Evolutionary conservation across 1,284 basidiomycete genomes (phyloP).

Genomic region (Sporisorium iseilematis-ciliati): DNA sequence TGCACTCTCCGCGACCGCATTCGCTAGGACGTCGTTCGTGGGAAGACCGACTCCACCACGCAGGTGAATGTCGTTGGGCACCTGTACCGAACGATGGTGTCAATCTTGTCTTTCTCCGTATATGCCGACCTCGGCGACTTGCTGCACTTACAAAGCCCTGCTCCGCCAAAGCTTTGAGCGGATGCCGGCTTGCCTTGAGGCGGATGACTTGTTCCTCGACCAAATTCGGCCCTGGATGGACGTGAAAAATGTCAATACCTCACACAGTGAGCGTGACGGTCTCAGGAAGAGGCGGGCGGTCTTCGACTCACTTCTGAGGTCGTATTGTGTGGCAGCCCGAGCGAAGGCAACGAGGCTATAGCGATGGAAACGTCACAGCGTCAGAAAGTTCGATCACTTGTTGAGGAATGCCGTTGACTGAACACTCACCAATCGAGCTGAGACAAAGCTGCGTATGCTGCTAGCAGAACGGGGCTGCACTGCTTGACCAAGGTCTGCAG

Average conservation of each 20-base stretch:
- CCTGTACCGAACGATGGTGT: constrained; percentile 14
- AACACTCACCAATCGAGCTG: constrained; percentile 46
- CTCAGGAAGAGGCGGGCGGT: no score
- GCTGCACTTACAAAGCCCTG: constrained; percentile 40
- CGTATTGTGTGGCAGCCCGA: constrained; percentile 34
- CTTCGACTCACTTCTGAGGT: constrained; percentile 24
- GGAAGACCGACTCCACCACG: constrained; percentile 26
- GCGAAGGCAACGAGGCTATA: constrained; percentile 42
- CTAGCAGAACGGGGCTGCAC: constrained; percentile 22
- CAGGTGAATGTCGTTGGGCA: constrained; percentile 48
- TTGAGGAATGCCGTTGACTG: no score
- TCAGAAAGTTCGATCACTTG: neutral
- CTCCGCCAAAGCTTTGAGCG: constrained; percentile 42
- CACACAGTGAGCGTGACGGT: neutral
- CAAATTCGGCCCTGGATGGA: constrained; percentile 28
- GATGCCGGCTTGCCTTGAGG: constrained; percentile 41
- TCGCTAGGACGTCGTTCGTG: neutral
- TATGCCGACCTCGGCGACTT: neutral
- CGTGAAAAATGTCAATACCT: neutral
- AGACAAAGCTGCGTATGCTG: constrained; percentile 20
- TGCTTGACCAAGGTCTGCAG: constrained; percentile 20
- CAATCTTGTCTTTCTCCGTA: neutral
- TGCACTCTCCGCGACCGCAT: neutral
- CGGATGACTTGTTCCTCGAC: constrained; percentile 30
- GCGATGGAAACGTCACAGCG: neutral